These are phyloP conservation scores for Cystobasidium ongulense DNA, from an alignment of 768 basidiomycete genomes.

Conservation along the genomic window DNA sequence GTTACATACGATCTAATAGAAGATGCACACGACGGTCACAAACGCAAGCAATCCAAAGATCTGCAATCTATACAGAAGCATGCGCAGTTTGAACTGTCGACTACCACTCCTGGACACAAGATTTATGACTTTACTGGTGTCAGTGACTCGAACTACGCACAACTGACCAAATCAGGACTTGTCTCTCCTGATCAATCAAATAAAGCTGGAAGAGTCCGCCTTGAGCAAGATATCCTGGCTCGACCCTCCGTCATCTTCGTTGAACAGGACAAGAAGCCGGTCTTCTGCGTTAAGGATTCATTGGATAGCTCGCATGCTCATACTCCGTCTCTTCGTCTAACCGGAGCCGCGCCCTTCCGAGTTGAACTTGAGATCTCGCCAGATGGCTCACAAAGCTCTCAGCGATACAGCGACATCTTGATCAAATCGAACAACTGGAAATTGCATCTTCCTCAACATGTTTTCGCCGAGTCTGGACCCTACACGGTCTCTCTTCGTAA, in stretches of 20 bases:
- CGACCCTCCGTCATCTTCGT: conserved; percentile 37
- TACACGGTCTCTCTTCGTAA: conserved; percentile 71
- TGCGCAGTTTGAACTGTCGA: conserved; percentile 39
- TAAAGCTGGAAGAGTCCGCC: conserved; percentile 5
- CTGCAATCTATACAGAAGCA: conserved; percentile 37
- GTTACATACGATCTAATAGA: conserved; percentile 15
- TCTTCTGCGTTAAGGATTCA: conserved; percentile 40
- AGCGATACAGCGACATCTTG: conserved; percentile 53
- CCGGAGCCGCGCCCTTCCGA: conserved; percentile 78
- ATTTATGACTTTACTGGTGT: conserved; percentile 38
- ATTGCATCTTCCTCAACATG: conserved; percentile 56
- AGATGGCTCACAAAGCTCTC: conserved; percentile 65
- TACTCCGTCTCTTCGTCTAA: conserved; percentile 60
- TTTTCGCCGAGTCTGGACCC: conserved; percentile 68
- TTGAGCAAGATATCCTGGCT: conserved; percentile 40
- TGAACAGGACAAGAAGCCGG: conserved; percentile 23
- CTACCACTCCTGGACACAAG: conserved; percentile 35
- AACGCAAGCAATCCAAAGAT: conserved; percentile 16
- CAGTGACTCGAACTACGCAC: conserved; percentile 39
- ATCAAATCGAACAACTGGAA: conserved; percentile 58
- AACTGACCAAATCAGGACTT: conserved; percentile 12
- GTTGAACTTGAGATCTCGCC: conserved; percentile 60
- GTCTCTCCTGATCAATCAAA: conserved; percentile 13
- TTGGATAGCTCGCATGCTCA: conserved; percentile 6
- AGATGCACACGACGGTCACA: background rate